Evolutionary conservation across 2,329 filamentous ascomycete genomes (phyloP).

Genomic region (Pseudogymnoascus sp.): DNA sequence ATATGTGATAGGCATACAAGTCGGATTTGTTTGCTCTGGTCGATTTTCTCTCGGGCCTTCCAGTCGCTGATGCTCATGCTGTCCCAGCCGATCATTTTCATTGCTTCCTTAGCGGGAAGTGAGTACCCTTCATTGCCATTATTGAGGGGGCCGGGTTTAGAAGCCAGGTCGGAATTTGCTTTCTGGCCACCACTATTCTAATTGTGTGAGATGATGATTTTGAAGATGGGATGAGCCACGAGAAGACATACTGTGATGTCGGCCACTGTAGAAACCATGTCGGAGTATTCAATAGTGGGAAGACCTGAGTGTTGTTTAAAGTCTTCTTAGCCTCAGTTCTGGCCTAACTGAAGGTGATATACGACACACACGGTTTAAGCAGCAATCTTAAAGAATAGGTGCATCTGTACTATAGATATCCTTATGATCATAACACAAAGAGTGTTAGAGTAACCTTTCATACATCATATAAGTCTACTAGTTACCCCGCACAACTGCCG

Average conservation of each 20-base stretch:
- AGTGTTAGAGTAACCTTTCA: neutral
- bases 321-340: neutral
- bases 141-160: neutral
- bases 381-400: neutral
- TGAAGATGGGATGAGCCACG: neutral
- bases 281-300: neutral
- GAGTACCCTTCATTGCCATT: neutral
- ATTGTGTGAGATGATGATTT: neutral
- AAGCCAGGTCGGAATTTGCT: neutral
- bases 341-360: neutral
- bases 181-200: neutral
- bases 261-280: neutral
- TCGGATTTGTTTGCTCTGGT: conserved; percentile 38
- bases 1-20: conserved; percentile 44
- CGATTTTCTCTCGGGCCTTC: conserved; percentile 29
- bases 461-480: neutral
- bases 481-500: neutral
- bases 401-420: neutral
- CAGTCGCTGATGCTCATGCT: conserved; percentile 14
- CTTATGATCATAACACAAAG: neutral
- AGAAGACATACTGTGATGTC: neutral
- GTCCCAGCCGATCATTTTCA: neutral
- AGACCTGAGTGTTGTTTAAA: neutral
- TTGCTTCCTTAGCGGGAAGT: neutral
- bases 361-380: neutral